Base-by-base conservation (phyloP, 2,329 filamentous ascomycete genomes). In the Ophiostoma triangulosporum region DNA sequence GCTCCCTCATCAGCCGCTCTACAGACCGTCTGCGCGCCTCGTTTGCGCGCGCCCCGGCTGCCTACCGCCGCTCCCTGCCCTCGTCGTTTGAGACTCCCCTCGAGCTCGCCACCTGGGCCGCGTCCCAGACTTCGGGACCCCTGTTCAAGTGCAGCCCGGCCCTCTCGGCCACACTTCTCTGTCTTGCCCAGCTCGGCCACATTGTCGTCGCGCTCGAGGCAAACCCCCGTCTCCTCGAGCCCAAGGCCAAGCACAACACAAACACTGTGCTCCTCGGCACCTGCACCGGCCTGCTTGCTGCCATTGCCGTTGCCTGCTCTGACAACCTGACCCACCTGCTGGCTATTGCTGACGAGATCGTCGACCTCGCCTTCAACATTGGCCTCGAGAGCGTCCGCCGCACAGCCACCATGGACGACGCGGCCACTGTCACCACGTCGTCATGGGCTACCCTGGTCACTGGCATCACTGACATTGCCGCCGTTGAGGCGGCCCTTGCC, bases 201-300 rank as follows among this genome's bases (percentile, higher is more conserved):
- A 85, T 83, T 65, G 82, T 86, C 2, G 15, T 38, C 33, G 20
- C 22, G 7, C 27, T 9, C 2, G 22, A 51, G 58, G 66, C 69
- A 60, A 70, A 8, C 48, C 64, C 57, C 40, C 77, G 74, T 58
- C 71, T 73, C 53, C 68, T 68, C 27, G 74, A 76, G 59, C 76
- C 73, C 73, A 67, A 78, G 70, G 70, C 75, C 66, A 64, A 73
- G 65, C 69, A 79, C 74, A 66, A 69, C 65, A 63, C 76, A 62
- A 65, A 78, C 67, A 76, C 72, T 15, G 69, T 75, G 61, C 69
- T 82, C 22, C 72, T 84, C 26, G 83, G 81, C 55, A 73, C 86
- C 38, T 86, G 83, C 70, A 84, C 81, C 36, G 83, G 83, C 51
- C 71, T 84, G 22, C 77, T 86, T 60, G 81, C 83, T n/a, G 82